Evolutionary conservation across 192 early-diverging fungal species (phyloP).

Genomic region (Coemansia sp.): DNA sequence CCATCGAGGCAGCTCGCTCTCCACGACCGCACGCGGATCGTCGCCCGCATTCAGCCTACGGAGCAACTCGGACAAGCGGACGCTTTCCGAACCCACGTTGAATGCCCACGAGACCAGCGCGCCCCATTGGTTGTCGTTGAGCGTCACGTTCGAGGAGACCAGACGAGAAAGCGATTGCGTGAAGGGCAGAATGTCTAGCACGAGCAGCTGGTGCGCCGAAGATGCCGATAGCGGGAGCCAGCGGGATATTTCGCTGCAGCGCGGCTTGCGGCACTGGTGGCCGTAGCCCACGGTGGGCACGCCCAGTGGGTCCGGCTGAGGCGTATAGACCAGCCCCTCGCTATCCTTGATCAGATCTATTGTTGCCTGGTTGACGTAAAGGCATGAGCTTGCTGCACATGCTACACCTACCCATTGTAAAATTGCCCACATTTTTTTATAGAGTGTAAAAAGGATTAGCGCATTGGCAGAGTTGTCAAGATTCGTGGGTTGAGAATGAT

Average conservation of each 20-base stretch:
- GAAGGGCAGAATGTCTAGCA: conserved; percentile 21
- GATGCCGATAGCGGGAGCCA: conserved; percentile 12
- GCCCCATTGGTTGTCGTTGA: conserved; percentile 42
- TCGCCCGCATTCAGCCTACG: conserved; percentile 15
- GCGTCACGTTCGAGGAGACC: not conserved
- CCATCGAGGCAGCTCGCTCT: conserved; percentile 27
- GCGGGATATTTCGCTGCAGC: conserved; percentile 19
- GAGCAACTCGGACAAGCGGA: conserved; percentile 12
- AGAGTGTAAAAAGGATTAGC: no score
- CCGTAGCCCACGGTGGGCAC: conserved; percentile 47
- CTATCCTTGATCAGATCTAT: conserved; percentile 31
- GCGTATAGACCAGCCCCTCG: conserved; percentile 36
- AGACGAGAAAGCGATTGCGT: conserved; percentile 3
- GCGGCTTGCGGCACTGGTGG: conserved; percentile 26
- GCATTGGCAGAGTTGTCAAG: no score
- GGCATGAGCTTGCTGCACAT: not conserved
- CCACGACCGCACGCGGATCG: conserved; percentile 7
- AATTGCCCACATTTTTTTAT: not conserved
- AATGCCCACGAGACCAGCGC: conserved; percentile 35
- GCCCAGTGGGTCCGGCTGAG: conserved; percentile 39
- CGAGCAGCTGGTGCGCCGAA: conserved; percentile 29
- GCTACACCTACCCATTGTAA: not conserved
- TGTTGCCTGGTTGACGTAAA: conserved; percentile 11
- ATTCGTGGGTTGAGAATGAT: no score
- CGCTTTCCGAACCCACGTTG: conserved; percentile 25